Base-by-base conservation (phyloP, 2,329 filamentous ascomycete genomes). In the Colletotrichum gigasporum region DNA sequence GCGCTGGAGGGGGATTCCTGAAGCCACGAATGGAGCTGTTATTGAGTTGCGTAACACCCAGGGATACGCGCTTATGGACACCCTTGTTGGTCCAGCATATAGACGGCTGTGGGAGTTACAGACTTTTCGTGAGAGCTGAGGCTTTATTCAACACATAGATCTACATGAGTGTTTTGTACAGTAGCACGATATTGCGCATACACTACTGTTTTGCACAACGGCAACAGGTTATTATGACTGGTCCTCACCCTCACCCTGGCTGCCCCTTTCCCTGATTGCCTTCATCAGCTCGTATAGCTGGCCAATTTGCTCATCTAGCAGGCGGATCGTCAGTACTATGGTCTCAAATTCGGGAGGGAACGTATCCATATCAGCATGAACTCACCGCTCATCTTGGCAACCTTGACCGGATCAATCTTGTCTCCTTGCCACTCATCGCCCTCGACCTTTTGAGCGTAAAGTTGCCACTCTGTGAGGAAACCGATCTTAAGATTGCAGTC, bases 271-370 rank as follows among this genome's bases (percentile, higher is more conserved):
- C 68, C 79, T 78, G 62, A 97, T 96, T 2, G 92, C 87, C 75
- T 91, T 87, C 93, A 97, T 96, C 60, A 99, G 82, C 75, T 98
- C 95, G 74, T 97, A 97, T 70, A 99, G 80, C 77, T 99, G 96
- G 2, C 90, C 92, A 54, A 98, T 83, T 79, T 99, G 96, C 75
- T 98, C 91, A 75, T 98, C 94, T 97, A 67, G 12, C 55, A 1
- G 14, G 4, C 9, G 3, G 16, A 22, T 2, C 16, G 37, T 56
- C 30, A 64, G 39, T 20, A 5, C 2, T 14, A 11, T 30, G 9
- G 20, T 10, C 5, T 14, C n/a, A n/a, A n/a, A n/a, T 12, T 6
- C 4, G 16, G 10, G 16, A 20, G 12, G 35, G 28, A 5, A n/a
- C n/a, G n/a, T n/a, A n/a, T n/a, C n/a, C n/a, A n/a, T 8, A 42